These are phyloP conservation scores for Ilex paraguariensis DNA, from an alignment of 305 asterid species.

Conservation along the genomic window DNA sequence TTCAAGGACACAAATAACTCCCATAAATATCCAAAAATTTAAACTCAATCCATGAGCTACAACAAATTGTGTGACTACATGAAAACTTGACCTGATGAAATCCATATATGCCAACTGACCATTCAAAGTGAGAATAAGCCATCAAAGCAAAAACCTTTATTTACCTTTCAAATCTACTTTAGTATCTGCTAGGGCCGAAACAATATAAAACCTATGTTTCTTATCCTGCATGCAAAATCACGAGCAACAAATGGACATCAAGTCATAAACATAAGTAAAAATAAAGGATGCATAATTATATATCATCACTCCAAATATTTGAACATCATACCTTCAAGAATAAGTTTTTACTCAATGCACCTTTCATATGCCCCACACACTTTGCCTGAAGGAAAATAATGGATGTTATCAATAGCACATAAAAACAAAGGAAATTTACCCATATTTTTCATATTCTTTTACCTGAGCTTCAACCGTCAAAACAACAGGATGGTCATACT, in stretches of 20 bases:
- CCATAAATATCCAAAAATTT: conserved; percentile 17
- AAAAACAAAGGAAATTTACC: no score
- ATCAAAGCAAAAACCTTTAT: conserved; percentile 3
- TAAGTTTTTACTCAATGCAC: conserved; percentile 80
- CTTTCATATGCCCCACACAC: conserved; percentile 61
- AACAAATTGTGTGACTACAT: conserved; percentile 2
- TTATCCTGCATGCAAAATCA: conserved; percentile 53
- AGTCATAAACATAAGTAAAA: conserved; percentile 2
- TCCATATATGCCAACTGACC: no score
- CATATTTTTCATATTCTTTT: conserved; percentile 7
- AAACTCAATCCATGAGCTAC: background rate
- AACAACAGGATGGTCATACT: conserved; percentile 75
- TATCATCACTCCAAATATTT: background rate
- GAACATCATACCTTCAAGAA: conserved; percentile 65
- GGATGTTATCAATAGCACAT: no score
- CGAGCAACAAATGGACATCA: no score
- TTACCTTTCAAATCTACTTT: conserved; percentile 88
- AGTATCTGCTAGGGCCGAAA: conserved; percentile 81
- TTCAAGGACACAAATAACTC: conserved; percentile 22
- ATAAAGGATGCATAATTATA: background rate
- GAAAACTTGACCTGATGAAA: background rate
- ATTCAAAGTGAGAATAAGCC: background rate
- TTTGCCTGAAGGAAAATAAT: conserved; percentile 48
- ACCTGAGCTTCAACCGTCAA: conserved; percentile 95
- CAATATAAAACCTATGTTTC: conserved; percentile 71